Evolutionary conservation across 2,329 filamentous ascomycete species (phyloP).

Genomic region (Xylaria digitata): DNA sequence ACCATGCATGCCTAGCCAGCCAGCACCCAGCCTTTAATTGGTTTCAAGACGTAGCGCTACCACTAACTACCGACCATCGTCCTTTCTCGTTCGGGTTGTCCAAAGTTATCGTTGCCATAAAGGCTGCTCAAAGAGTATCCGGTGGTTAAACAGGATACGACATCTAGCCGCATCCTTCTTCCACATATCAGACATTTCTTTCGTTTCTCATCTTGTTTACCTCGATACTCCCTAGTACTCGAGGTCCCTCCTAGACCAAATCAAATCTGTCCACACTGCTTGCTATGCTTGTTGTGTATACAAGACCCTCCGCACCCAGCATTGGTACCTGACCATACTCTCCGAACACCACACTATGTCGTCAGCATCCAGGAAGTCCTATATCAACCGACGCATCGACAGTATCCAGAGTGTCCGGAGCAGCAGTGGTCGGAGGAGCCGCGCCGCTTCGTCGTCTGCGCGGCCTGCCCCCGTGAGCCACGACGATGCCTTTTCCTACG

Average conservation of each 20-base stretch:
- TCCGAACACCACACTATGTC: conserved; percentile 36
- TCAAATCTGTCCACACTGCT: conserved; percentile 7
- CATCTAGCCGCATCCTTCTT: not conserved
- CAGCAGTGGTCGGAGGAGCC: conserved; percentile 54
- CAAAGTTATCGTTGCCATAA: conserved; percentile 7
- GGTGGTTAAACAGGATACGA: conserved; percentile 2
- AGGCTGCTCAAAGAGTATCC: conserved; percentile 2
- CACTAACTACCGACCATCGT: not conserved
- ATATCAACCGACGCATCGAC: conserved; percentile 60
- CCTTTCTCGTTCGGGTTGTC: not conserved
- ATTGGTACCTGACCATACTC: conserved; percentile 30
- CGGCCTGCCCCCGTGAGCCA: conserved; percentile 64
- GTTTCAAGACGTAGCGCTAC: conserved; percentile 5
- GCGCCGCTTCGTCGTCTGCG: conserved; percentile 54
- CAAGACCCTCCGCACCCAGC: conserved; percentile 30
- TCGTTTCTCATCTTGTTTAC: conserved; percentile 2
- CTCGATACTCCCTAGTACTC: not conserved
- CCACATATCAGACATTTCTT: conserved; percentile 9
- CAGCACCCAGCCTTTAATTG: not conserved
- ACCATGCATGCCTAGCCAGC: not conserved
- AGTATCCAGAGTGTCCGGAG: conserved; percentile 61
- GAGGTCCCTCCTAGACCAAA: conserved; percentile 3
- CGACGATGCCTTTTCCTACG: conserved; percentile 91
- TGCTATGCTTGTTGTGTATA: conserved; percentile 39
- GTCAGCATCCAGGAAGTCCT: conserved; percentile 39